These are phyloP conservation scores for Kazachstania psychrophila DNA, from an alignment of 805 yeast species.

Conservation along the genomic window DNA sequence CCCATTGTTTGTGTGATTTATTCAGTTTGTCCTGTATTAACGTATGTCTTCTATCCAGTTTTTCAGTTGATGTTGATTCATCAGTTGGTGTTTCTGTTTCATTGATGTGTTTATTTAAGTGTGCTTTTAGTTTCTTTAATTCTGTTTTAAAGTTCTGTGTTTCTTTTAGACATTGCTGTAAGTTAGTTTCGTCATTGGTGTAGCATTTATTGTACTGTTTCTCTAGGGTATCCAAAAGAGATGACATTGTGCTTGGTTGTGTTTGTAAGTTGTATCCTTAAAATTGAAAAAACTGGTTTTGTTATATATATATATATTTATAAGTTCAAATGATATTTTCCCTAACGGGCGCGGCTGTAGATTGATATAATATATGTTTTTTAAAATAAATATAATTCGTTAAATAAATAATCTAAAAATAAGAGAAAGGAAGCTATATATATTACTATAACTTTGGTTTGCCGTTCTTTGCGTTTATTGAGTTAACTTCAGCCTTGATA, in stretches of 20 bases:
- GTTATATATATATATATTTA: too few relatives aligned
- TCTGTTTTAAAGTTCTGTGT: slow-evolving; percentile 32
- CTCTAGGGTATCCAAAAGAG: slow-evolving; percentile 13
- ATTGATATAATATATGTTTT: too few relatives aligned
- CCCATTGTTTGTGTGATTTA: slow-evolving; percentile 28
- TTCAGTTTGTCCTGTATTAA: slow-evolving; percentile 25
- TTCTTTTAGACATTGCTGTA: slow-evolving; percentile 21
- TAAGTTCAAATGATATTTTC: too few relatives aligned
- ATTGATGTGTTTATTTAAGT: slow-evolving; percentile 29
- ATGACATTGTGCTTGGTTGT: slow-evolving; percentile 4
- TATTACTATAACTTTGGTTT: slow-evolving; percentile 8
- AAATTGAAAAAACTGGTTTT: too few relatives aligned
- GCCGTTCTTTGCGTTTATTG: slow-evolving; percentile 2
- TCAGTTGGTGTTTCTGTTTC: slow-evolving; percentile 13
- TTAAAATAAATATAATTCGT: too few relatives aligned
- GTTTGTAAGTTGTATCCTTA: too few relatives aligned
- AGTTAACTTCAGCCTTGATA: slow-evolving; percentile 50
- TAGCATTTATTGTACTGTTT: slow-evolving; percentile 15
- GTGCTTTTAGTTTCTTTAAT: slow-evolving; percentile 35
- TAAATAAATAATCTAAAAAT: too few relatives aligned
- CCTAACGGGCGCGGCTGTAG: too few relatives aligned
- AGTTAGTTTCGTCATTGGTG: slow-evolving; percentile 7
- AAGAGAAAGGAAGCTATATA: not conserved
- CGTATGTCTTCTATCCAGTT: slow-evolving; percentile 12
- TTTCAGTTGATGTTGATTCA: not conserved